These are phyloP conservation scores for Globisporangium okanoganense DNA, from an alignment of 352 stramenopile species.

Conservation along the genomic window DNA sequence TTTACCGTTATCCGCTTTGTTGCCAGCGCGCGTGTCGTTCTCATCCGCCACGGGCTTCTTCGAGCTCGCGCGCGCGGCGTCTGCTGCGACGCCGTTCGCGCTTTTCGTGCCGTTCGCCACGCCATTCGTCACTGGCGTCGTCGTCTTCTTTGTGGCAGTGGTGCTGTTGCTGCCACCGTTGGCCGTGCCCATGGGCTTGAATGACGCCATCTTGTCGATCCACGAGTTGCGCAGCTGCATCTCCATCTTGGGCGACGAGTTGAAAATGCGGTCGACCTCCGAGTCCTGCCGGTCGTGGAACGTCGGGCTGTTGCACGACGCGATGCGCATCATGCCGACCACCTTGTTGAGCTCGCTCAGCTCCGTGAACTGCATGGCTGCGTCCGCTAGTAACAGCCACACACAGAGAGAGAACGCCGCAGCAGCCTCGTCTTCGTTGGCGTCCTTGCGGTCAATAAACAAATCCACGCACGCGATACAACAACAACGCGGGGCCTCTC, in stretches of 20 bases:
- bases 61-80: conserved; percentile 15
- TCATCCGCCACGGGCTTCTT: conserved; percentile 14
- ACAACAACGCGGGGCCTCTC: neutral
- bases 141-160: conserved; percentile 44
- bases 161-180: conserved; percentile 18
- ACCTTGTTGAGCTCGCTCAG: conserved; percentile 84
- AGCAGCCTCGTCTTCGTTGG: too few relatives aligned
- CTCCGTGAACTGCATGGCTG: conserved; percentile 85
- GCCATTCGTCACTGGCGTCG: neutral
- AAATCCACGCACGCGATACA: neutral
- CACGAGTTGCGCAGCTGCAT: conserved; percentile 84
- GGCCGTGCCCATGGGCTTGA: conserved; percentile 43
- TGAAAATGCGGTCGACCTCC: conserved; percentile 88
- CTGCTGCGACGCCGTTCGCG: neutral
- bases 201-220: conserved; percentile 84
- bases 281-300: conserved; percentile 89
- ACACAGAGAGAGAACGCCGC: neutral
- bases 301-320: conserved; percentile 80
- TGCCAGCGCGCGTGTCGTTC: conserved; percentile 6
- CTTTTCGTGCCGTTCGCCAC: neutral
- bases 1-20: conserved; percentile 17
- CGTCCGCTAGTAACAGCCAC: neutral
- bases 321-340: conserved; percentile 77
- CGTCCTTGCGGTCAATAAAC: neutral
- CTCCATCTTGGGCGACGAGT: conserved; percentile 87